Evolutionary conservation across 1,139 yeast species (phyloP).

Genomic region (Magnusiomyces suaveolens): DNA sequence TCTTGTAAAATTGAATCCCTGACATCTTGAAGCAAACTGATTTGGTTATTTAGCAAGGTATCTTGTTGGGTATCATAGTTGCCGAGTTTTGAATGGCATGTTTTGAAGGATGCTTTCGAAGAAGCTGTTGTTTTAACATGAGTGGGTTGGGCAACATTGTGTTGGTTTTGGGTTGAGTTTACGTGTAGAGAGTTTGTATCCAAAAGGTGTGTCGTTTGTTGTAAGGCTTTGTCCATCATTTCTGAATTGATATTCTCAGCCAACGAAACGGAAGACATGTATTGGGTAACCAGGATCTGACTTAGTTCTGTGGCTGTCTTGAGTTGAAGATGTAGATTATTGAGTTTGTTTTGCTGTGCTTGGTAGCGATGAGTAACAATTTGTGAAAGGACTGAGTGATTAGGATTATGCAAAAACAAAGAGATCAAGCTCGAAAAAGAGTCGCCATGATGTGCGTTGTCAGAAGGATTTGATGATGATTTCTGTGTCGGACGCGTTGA

Average conservation of each 20-base stretch:
- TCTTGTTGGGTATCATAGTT: no score
- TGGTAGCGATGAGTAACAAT: constrained; percentile 15
- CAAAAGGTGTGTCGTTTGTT: no score
- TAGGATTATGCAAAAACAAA: background rate
- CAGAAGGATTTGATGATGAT: background rate
- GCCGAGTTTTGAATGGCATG: constrained; percentile 17
- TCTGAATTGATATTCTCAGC: constrained; percentile 15
- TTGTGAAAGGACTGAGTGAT: background rate
- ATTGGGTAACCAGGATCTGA: constrained; percentile 21
- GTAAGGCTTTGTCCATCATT: constrained; percentile 18
- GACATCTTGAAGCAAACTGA: constrained; percentile 18
- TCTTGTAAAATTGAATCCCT: constrained; percentile 20
- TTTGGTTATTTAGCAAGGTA: constrained; percentile 20
- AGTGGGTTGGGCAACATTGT: constrained; percentile 15
- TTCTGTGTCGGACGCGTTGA: no score
- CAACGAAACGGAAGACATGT: constrained; percentile 16
- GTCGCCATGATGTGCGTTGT: background rate
- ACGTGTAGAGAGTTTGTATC: no score
- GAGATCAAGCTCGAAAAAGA: no score
- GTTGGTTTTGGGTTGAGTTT: constrained; percentile 16
- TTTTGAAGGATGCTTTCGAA: constrained; percentile 16
- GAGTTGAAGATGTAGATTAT: constrained; percentile 20
- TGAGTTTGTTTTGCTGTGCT: constrained; percentile 14
- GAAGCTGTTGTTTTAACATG: constrained; percentile 17
- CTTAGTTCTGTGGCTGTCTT: constrained; percentile 25